These are phyloP conservation scores for Backusella circina DNA, from an alignment of 192 early-diverging fungal species.

Conservation along the genomic window DNA sequence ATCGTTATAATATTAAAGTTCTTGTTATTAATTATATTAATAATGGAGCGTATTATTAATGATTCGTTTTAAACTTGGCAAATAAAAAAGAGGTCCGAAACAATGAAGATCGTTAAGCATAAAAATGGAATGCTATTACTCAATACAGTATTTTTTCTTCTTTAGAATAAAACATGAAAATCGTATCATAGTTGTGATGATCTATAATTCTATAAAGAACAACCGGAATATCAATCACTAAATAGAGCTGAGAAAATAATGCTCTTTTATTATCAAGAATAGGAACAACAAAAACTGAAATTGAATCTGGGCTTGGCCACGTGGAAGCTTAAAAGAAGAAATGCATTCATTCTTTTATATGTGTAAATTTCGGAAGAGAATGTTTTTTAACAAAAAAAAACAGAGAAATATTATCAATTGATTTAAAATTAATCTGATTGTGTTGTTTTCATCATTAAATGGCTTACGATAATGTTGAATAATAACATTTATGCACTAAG, in stretches of 20 bases:
- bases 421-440: background rate
- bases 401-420: background rate
- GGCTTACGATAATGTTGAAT: no score
- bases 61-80: background rate
- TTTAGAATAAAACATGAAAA: background rate
- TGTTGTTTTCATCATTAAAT: background rate
- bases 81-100: background rate
- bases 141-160: background rate
- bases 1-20: background rate
- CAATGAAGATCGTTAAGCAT: background rate
- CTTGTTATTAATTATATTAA: background rate
- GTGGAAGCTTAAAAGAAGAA: background rate
- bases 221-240: background rate
- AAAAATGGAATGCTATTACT: background rate
- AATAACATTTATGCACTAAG: no score
- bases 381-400: background rate
- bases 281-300: background rate
- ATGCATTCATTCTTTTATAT: background rate
- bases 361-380: background rate
- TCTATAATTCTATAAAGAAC: background rate
- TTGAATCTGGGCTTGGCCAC: background rate
- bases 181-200: background rate
- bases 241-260: background rate
- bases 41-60: background rate
- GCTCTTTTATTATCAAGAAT: background rate